These are phyloP conservation scores for Debaryomyces coudertii DNA, from an alignment of 1,139 yeast species.

Conservation along the genomic window DNA sequence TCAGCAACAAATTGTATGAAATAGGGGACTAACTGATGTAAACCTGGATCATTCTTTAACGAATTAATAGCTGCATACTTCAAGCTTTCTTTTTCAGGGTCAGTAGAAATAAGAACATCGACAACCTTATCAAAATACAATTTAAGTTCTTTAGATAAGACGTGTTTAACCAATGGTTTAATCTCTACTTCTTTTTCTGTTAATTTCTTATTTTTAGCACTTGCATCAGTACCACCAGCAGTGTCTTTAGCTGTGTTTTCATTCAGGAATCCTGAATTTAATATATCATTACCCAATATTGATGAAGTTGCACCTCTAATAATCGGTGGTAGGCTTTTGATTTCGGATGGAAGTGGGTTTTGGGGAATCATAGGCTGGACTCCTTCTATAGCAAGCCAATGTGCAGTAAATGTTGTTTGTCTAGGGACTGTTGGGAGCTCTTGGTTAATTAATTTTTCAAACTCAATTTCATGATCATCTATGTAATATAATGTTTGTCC, in stretches of 20 bases:
- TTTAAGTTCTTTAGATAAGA: constrained; percentile 89
- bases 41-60: constrained; percentile 88
- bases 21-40: constrained; percentile 95
- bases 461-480: constrained; percentile 89
- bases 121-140: constrained; percentile 90
- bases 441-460: constrained; percentile 89
- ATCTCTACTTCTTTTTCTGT: constrained; percentile 69
- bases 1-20: constrained; percentile 96
- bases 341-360: constrained; percentile 84
- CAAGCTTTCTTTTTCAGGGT: constrained; percentile 60
- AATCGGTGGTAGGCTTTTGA: constrained; percentile 65
- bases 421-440: constrained; percentile 96
- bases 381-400: constrained; percentile 98
- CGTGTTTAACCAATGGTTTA: constrained; percentile 95
- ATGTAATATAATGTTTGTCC: constrained; percentile 92
- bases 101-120: constrained; percentile 69
- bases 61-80: constrained; percentile 83
- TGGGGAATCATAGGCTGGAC: constrained; percentile 98
- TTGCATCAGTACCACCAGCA: constrained; percentile 21
- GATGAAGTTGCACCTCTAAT: constrained; percentile 70
- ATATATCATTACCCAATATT: constrained; percentile 45
- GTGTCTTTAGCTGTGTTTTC: constrained; percentile 21
- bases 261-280: constrained; percentile 28
- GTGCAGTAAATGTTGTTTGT: constrained; percentile 90
- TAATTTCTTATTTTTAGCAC: constrained; percentile 30